phyloP scores from a whole-genome alignment of 1,284 basidiomycete species.

The Megacollybia platyphylla region DNA sequence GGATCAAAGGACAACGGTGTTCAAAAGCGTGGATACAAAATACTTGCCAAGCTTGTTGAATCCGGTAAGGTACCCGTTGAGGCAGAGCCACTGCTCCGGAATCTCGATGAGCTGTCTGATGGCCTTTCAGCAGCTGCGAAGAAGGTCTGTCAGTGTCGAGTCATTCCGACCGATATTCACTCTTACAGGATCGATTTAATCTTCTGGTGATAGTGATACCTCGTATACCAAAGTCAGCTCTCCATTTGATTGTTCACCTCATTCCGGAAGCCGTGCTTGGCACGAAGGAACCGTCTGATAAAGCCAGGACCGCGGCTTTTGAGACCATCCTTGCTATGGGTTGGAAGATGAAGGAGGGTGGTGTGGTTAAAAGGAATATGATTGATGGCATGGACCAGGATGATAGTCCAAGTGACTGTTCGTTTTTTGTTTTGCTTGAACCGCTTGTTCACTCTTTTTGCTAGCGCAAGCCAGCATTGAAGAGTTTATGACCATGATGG shows the following conservation, averaged over 20 bases:
- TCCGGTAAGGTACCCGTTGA: conserved; percentile 42
- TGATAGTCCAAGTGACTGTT: conserved; percentile 41
- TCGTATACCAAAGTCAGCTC: conserved; percentile 52
- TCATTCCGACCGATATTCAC: conserved; percentile 1
- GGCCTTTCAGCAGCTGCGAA: conserved; percentile 79
- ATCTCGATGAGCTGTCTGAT: conserved; percentile 51
- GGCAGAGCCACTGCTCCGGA: conserved; percentile 46
- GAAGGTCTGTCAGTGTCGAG: conserved; percentile 36
- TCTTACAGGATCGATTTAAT: conserved; percentile 65
- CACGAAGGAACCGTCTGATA: conserved; percentile 96
- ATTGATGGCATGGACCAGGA: conserved; percentile 75
- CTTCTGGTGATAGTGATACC: conserved; percentile 70
- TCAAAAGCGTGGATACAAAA: conserved; percentile 94
- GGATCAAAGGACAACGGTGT: conserved; percentile 73
- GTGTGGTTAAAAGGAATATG: conserved; percentile 67
- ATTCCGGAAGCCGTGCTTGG: conserved; percentile 96
- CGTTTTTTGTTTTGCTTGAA: conserved; percentile 10
- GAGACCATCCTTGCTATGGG: conserved; percentile 90
- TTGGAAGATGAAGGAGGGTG: conserved; percentile 82
- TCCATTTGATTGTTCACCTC: conserved; percentile 81
- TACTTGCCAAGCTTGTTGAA: conserved; percentile 66
- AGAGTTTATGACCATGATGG: conserved; percentile 96
- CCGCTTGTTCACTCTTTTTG: conserved; percentile 5
- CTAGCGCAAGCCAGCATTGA: conserved; percentile 70
- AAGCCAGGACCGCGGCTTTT: conserved; percentile 82